Base-by-base conservation (phyloP, 768 basidiomycete genomes). In the Russula earlei region DNA sequence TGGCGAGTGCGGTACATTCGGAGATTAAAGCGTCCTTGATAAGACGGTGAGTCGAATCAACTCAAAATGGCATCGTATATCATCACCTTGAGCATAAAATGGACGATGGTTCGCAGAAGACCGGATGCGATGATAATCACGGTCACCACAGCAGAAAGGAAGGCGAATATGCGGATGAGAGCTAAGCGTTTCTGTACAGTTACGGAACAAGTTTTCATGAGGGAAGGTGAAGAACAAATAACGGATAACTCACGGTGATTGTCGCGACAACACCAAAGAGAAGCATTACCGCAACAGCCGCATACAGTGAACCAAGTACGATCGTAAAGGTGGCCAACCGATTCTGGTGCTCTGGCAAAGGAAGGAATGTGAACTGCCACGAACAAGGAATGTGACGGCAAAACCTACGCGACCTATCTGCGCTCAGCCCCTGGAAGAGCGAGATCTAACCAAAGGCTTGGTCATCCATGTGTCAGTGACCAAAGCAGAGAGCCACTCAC, bases 1-100 rank as follows among this genome's bases (percentile, higher is more conserved):
- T 70, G 17, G 72, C 71, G 15, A 79, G 44, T 8, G 63, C 57
- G 3, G 69, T 68, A 58, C 89, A 91, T 54, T 80, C 77, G 3
- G 57, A 57, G 24, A 91, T 74, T 53, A 89, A 72, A 27, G 79
- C 76, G 46, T 71, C 69, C 87, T 87, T 55, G 1, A 41, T 14
- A 6, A 1, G 5, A 49, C 3, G 17, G 25, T 52, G 7, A 64
- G 45, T 58, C 36, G 49, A 19, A 48, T 8, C 2, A 44, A 24
- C 19, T 12, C 40, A 20, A 41, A 20, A 41, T 25, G 4, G 52
- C 9, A 43, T 31, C 10, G 54, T 25, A 37, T 34, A 38, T 0
- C 64, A 70, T 22, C 40, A 80, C 86, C 78, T 87, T 89, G 71
- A 75, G 75, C 0, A 72, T 73, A 61, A 87, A 89, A 63, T 91